phyloP scores from a whole-genome alignment of 257 asterid genomes.

The Voacanga thouarsii region DNA sequence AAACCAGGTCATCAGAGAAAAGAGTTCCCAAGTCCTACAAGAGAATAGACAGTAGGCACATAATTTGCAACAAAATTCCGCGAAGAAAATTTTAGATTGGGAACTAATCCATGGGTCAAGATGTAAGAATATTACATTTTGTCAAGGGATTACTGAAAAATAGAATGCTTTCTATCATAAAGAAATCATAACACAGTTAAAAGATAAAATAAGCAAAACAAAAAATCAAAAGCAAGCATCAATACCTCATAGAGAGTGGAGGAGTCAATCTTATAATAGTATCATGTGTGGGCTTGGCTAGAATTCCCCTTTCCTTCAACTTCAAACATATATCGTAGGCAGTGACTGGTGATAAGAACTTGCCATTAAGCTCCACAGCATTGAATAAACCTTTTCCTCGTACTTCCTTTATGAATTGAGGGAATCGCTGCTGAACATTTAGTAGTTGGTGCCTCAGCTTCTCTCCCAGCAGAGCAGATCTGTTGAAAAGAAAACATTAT shows the following conservation, averaged over 20 bases:
- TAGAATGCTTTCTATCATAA: neutral
- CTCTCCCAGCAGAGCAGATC: slow-evolving; percentile 74
- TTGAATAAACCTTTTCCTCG: slow-evolving; percentile 89
- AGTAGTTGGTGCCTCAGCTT: slow-evolving; percentile 60
- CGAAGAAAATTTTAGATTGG: neutral
- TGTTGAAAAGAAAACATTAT: slow-evolving; percentile 18
- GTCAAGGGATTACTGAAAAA: neutral
- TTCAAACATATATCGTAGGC: slow-evolving; percentile 92
- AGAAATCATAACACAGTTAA: neutral
- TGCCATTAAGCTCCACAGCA: slow-evolving; percentile 82
- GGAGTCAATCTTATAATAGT: slow-evolving; percentile 83
- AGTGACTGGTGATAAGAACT: slow-evolving; percentile 57
- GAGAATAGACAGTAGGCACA: neutral
- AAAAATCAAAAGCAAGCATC: neutral
- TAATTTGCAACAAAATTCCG: neutral
- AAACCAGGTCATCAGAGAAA: neutral
- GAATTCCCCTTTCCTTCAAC: slow-evolving; percentile 88
- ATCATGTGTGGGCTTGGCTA: slow-evolving; percentile 90
- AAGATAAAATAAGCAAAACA: neutral
- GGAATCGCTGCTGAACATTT: slow-evolving; percentile 63
- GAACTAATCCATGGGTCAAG: neutral
- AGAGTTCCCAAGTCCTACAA: neutral
- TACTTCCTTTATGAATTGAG: slow-evolving; percentile 68
- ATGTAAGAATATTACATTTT: neutral
- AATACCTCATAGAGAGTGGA: slow-evolving; percentile 81